Evolutionary conservation across 2,329 filamentous ascomycete genomes (phyloP).

Genomic region (Colletotrichum echinochloae): DNA sequence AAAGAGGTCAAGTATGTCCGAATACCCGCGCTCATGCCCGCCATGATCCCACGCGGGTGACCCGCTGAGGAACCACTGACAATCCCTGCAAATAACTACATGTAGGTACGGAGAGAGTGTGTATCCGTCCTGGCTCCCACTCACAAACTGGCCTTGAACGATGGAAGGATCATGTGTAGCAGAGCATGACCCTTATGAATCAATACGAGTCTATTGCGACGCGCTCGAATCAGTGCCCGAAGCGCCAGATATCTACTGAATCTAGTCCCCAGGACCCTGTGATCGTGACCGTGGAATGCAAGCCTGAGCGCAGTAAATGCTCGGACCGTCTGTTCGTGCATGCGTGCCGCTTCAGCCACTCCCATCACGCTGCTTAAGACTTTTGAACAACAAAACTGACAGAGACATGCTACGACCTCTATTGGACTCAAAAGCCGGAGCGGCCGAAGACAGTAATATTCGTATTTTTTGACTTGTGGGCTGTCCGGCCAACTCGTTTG

Average conservation of each 20-base stretch:
- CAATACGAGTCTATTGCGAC: not conserved
- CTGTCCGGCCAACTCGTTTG: too few relatives aligned
- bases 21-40: too few relatives aligned
- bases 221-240: not conserved
- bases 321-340: conserved; percentile 11
- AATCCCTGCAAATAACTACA: not conserved
- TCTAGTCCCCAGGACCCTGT: not conserved
- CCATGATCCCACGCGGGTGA: not conserved
- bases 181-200: conserved; percentile 1
- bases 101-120: not conserved
- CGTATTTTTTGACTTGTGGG: not conserved
- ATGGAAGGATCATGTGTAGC: not conserved
- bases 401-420: not conserved
- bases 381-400: not conserved
- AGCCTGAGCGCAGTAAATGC: not conserved
- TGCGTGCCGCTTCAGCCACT: not conserved
- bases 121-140: conserved; percentile 4
- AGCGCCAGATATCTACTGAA: too few relatives aligned
- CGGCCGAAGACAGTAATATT: not conserved
- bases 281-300: not conserved
- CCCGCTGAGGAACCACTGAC: not conserved
- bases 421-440: not conserved
- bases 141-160: not conserved
- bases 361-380: too few relatives aligned
- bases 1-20: too few relatives aligned